A percentile compares a stretch with the other conserved stretches of the same genome.
phyloP scores from a whole-genome alignment of 805 yeast species.

The Hanseniaspora lachancei region DNA sequence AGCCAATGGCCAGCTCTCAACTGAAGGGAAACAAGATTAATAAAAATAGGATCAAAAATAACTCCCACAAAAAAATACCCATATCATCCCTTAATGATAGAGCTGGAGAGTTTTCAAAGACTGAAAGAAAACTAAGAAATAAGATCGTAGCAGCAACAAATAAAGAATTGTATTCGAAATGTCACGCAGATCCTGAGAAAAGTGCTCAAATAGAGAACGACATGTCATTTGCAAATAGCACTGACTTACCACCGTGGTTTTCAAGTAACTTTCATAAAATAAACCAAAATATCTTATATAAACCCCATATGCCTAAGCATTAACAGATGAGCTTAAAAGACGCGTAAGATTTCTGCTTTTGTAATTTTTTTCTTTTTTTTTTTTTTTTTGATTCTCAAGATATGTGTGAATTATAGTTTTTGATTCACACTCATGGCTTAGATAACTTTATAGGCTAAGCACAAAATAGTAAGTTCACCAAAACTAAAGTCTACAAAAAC shows the following conservation, averaged over 20 bases:
- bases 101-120: constrained; percentile 1
- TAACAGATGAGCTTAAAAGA: background rate
- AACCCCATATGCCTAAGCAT: background rate
- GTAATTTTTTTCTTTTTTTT: background rate
- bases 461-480: no score
- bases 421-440: no score
- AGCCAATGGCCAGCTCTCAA: background rate
- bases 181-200: background rate
- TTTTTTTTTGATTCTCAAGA: background rate
- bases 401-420: no score
- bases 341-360: background rate
- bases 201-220: background rate
- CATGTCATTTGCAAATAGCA: background rate
- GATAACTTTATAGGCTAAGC: no score
- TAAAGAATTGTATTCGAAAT: background rate
- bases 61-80: background rate
- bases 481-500: no score
- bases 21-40: background rate
- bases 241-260: constrained; percentile 12
- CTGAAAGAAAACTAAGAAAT: constrained; percentile 2
- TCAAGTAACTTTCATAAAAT: background rate
- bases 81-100: background rate
- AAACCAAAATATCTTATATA: background rate
- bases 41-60: background rate
- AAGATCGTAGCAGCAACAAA: background rate